Base-by-base conservation (phyloP, 2,329 filamentous ascomycete genomes). In the Colletotrichum shisoi region DNA sequence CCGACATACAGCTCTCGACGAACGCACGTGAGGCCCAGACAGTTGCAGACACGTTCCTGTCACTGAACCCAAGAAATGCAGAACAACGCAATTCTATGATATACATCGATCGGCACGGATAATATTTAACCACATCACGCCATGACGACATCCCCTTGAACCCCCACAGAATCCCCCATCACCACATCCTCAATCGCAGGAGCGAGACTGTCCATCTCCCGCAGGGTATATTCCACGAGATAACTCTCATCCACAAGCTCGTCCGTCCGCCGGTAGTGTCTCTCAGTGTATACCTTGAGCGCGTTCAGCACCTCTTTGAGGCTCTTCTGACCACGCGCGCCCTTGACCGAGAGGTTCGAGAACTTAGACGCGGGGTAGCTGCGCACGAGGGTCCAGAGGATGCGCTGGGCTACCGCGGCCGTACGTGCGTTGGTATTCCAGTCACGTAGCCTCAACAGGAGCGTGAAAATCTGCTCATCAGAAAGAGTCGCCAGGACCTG, bases 391-490 rank as follows among this genome's bases (percentile, higher is more conserved):
- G 91, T 87, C 81, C 89, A 91, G 8, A 99, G 80, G 15, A 99
- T 89, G 40, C 90, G 87, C 79, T 99, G 95, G 1, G 95, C 91
- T 1, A 98, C 88, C 5, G 89, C 86, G 0, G 93, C 90, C 3
- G 93, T 96, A 69, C 92, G 86, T 0, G 93, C 93, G 73, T 98
- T 98, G 4, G 95, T 96, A 76, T 99, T 99, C 95, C 95, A 99
- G 79, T 99, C 95, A 52, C 96, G 86, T 51, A 97, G 79, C 66
- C 95, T 85, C 44, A 94, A 82, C 0, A 99, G 85, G 15, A 99
- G 85, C 7, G 88, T 83, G 78, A 92, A 96, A 15, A 99, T 85
- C 76, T 98, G 94, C 72, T 94, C 91, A 72, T 95, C 90, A 4
- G 90, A 90, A 6, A 99, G 83, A 13, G 82, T 86, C n/a, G 84